Evolutionary conservation across 441 rosid species (phyloP).

Genomic region (Croton setiger): DNA sequence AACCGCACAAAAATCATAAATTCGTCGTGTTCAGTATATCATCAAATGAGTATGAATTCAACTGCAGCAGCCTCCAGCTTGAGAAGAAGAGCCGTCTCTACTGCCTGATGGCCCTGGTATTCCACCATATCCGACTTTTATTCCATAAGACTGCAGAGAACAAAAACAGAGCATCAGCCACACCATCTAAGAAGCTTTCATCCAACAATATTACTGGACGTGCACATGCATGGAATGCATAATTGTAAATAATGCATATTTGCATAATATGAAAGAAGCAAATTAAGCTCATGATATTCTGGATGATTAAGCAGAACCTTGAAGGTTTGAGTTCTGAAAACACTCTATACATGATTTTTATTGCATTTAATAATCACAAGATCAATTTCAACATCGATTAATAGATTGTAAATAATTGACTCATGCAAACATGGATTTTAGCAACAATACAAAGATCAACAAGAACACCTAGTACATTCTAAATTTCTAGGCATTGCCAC

Average conservation of each 20-base stretch:
- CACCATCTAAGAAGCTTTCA: slow-evolving; percentile 2
- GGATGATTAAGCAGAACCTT: slow-evolving; percentile 2
- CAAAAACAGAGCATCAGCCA: slow-evolving; percentile 17
- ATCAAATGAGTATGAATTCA: slow-evolving; percentile 27
- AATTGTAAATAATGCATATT: not conserved
- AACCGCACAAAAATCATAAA: slow-evolving; percentile 8
- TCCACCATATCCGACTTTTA: slow-evolving; percentile 95
- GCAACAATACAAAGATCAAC: not conserved
- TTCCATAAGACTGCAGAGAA: slow-evolving; percentile 70
- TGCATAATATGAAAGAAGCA: not conserved
- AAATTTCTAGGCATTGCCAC: not conserved
- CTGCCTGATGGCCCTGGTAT: slow-evolving; percentile 94
- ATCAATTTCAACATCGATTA: not conserved
- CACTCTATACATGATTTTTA: not conserved
- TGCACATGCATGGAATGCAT: not conserved
- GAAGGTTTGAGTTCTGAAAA: not conserved
- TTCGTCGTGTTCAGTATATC: not conserved
- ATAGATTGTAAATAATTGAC: not conserved
- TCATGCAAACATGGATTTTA: not conserved
- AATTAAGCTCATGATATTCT: slow-evolving; percentile 2
- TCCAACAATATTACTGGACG: not conserved
- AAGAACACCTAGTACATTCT: not conserved
- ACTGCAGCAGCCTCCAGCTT: slow-evolving; percentile 87
- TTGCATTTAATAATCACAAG: not conserved
- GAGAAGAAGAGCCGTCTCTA: slow-evolving; percentile 75